A percentile compares a stretch with the other conserved stretches of the same genome.
Evolutionary conservation across 2,329 filamentous ascomycete species (phyloP).

Genomic region (Neopestalotiopsis sp.): DNA sequence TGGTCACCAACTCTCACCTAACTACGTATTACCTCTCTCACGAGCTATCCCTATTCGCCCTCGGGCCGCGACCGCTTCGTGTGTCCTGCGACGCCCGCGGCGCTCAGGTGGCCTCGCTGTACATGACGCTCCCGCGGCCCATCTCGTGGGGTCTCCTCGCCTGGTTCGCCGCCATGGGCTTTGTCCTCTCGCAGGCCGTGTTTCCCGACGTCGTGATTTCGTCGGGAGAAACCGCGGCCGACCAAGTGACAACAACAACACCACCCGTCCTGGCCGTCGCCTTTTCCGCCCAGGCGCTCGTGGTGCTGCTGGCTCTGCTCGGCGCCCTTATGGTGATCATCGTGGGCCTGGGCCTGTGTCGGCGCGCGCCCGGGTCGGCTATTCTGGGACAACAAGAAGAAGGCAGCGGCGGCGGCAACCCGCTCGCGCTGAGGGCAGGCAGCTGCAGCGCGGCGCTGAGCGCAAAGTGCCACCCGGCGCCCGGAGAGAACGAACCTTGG

Average conservation of each 20-base stretch:
- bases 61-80: slow-evolving; percentile 43
- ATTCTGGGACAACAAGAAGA: slow-evolving; percentile 31
- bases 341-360: slow-evolving; percentile 42
- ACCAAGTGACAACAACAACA: slow-evolving; percentile 4
- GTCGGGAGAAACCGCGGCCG: slow-evolving; percentile 16
- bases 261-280: slow-evolving; percentile 39
- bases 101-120: slow-evolving; percentile 51
- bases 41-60: slow-evolving; percentile 52
- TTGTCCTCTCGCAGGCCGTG: slow-evolving; percentile 52
- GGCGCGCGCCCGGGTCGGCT: slow-evolving; percentile 42
- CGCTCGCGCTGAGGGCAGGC: slow-evolving; percentile 51
- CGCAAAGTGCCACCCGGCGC: slow-evolving; percentile 50
- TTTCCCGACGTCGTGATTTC: slow-evolving; percentile 38
- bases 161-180: slow-evolving; percentile 48
- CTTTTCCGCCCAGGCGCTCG: slow-evolving; percentile 48
- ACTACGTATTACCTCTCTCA: slow-evolving; percentile 55
- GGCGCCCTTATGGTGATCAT: slow-evolving; percentile 39
- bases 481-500: slow-evolving; percentile 37
- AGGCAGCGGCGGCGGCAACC: slow-evolving; percentile 48
- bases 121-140: slow-evolving; percentile 54
- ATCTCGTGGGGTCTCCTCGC: slow-evolving; percentile 49
- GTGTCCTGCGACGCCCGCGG: slow-evolving; percentile 50
- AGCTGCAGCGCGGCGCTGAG: slow-evolving; percentile 58
- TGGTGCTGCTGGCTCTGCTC: slow-evolving; percentile 47
- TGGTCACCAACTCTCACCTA: slow-evolving; percentile 51